A percentile compares a stretch with the other conserved stretches of the same genome.
These are phyloP conservation scores for Mallotus nudiflorus DNA, from an alignment of 345 rosid genomes.

Conservation along the genomic window DNA sequence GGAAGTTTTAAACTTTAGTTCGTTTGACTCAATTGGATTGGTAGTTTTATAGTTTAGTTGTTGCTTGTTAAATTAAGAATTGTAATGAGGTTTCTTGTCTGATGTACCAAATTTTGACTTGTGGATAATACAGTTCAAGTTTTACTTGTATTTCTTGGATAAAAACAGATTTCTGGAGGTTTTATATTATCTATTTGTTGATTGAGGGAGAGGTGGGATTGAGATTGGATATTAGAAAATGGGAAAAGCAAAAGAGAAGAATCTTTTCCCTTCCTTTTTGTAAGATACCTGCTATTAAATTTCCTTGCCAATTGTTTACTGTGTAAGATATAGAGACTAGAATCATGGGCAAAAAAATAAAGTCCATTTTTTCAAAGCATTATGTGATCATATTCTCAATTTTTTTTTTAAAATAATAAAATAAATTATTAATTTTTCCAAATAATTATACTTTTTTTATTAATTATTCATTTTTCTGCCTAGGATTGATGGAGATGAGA, in stretches of 20 bases:
- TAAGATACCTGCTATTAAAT: background rate
- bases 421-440: too few relatives aligned
- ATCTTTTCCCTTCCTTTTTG: too few relatives aligned
- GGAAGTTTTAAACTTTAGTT: slow-evolving; percentile 9
- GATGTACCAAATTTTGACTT: background rate
- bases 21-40: slow-evolving; percentile 6
- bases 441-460: too few relatives aligned
- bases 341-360: too few relatives aligned
- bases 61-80: background rate
- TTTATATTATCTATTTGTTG: slow-evolving; percentile 4
- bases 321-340: too few relatives aligned
- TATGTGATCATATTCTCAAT: too few relatives aligned
- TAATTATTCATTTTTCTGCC: too few relatives aligned
- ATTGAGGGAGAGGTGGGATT: background rate
- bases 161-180: background rate
- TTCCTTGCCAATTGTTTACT: background rate
- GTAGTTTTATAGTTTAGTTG: background rate
- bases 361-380: too few relatives aligned
- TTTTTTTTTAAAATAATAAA: too few relatives aligned
- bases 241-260: background rate
- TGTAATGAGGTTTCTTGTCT: background rate
- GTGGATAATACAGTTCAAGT: background rate
- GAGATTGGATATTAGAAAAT: background rate
- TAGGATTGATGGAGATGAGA: too few relatives aligned
- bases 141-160: background rate